Percentiles rank a stretch among this genome's conserved stretches.
Conservation (phyloP, 2,329 filamentous ascomycete species). For the Aspergillus viridinutans region DNA sequence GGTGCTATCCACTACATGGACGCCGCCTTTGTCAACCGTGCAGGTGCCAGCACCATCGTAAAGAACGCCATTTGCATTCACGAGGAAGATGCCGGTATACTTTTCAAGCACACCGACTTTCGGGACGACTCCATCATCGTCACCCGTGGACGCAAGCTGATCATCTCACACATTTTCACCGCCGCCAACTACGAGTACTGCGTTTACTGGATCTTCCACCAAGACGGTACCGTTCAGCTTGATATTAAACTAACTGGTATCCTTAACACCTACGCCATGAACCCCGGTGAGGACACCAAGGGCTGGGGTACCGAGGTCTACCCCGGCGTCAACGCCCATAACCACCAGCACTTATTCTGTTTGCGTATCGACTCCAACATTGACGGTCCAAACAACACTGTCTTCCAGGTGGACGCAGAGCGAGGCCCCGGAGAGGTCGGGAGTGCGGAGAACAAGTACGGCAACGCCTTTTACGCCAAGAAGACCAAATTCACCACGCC, state of each 20-base stretch:
- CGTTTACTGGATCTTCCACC: constrained; percentile 83
- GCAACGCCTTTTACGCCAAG: constrained; percentile 84
- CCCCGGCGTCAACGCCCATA: constrained; percentile 87
- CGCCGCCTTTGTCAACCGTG: constrained; percentile 74
- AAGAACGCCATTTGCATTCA: constrained; percentile 96
- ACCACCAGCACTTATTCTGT: constrained; percentile 94
- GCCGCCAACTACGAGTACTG: constrained; percentile 95
- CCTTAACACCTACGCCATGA: constrained; percentile 83
- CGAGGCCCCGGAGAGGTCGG: constrained; percentile 70
- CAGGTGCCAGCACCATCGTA: constrained; percentile 71
- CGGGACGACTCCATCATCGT: constrained; percentile 82
- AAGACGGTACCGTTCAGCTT: constrained; percentile 86
- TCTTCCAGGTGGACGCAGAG: constrained; percentile 77
- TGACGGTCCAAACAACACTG: constrained; percentile 77
- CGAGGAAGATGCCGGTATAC: constrained; percentile 84
- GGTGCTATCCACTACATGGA: constrained; percentile 83
- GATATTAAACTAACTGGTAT: constrained; percentile 91
- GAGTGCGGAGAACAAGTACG: constrained; percentile 77
- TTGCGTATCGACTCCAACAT: constrained; percentile 82
- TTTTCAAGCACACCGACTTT: constrained; percentile 95
- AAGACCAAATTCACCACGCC: constrained; percentile 74
- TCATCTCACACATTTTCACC: constrained; percentile 89
- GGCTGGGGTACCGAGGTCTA: constrained; percentile 93
- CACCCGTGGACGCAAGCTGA: constrained; percentile 77
- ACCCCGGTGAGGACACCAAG: constrained; percentile 71